phyloP scores from a whole-genome alignment of 768 basidiomycete species.

The Boletus sp. region DNA sequence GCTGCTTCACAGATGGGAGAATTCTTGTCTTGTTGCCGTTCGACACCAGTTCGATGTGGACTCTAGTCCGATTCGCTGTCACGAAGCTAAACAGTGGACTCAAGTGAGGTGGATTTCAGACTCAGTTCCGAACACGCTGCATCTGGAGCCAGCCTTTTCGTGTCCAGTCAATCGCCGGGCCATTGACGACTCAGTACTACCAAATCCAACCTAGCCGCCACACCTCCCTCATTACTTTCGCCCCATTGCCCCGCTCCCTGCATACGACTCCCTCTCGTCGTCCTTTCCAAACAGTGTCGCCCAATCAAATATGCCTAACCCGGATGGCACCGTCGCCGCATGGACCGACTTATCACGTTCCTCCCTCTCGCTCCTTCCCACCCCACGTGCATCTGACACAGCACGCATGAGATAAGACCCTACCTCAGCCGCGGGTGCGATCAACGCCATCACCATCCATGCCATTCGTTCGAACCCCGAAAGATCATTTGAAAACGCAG shows the following conservation, averaged over 20 bases:
- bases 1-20: too few relatives aligned
- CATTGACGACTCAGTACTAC: constrained; percentile 54
- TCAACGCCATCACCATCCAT: constrained; percentile 97
- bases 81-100: too few relatives aligned
- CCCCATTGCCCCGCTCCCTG: constrained; percentile 61
- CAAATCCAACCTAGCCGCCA: constrained; percentile 61
- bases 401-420: constrained; percentile 78
- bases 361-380: background rate
- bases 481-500: constrained; percentile 65
- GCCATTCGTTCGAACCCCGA: constrained; percentile 62
- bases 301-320: constrained; percentile 92
- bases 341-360: constrained; percentile 36
- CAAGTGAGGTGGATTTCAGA: too few relatives aligned
- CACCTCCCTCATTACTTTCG: constrained; percentile 70
- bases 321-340: constrained; percentile 77
- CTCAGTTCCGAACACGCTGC: too few relatives aligned
- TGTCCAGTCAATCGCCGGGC: background rate
- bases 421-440: constrained; percentile 65
- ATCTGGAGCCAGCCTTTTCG: too few relatives aligned
- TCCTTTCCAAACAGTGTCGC: constrained; percentile 66
- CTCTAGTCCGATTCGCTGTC: too few relatives aligned
- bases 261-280: constrained; percentile 30
- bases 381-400: constrained; percentile 31
- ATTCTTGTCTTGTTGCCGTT: too few relatives aligned
- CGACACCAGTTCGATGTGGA: too few relatives aligned